Percentiles rank a stretch among this genome's conserved stretches.
These are phyloP conservation scores for Vitis cinerea DNA, from an alignment of 164 flowering plant genomes.

Conservation along the genomic window DNA sequence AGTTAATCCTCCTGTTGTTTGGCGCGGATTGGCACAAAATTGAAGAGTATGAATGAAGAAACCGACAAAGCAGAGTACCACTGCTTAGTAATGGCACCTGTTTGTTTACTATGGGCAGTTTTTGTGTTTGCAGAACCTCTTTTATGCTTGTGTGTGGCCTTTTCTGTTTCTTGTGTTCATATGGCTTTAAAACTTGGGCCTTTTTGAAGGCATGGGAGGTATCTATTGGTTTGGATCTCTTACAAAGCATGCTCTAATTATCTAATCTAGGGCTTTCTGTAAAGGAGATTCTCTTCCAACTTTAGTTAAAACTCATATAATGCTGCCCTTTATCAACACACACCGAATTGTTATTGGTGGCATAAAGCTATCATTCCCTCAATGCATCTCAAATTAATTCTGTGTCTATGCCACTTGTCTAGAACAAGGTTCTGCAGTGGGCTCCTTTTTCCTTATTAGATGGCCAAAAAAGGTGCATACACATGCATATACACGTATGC, in stretches of 20 bases:
- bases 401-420: too few species aligned
- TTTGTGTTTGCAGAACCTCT: conserved; percentile 1
- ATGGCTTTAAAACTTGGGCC: conserved; percentile 4
- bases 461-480: too few species aligned
- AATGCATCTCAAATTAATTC: too few species aligned
- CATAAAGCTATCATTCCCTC: too few species aligned
- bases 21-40: too few species aligned
- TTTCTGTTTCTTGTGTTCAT: neutral
- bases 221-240: neutral
- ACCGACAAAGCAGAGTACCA: conserved; percentile 1
- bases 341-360: too few species aligned
- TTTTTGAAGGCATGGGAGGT: conserved; percentile 3
- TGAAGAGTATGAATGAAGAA: conserved; percentile 3
- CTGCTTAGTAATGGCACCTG: neutral
- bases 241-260: neutral
- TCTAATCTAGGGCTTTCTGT: neutral
- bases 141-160: conserved; percentile 3
- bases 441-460: too few species aligned
- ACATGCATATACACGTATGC: too few species aligned
- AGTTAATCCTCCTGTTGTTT: neutral
- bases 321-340: neutral
- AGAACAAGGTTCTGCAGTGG: too few species aligned
- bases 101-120: conserved; percentile 8
- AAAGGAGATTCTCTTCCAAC: neutral
- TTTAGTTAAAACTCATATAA: neutral